Evolutionary conservation across 345 rosid species (phyloP), one percentile per base, ranked within the genome.

Genomic region (Murraya paniculata): DNA sequence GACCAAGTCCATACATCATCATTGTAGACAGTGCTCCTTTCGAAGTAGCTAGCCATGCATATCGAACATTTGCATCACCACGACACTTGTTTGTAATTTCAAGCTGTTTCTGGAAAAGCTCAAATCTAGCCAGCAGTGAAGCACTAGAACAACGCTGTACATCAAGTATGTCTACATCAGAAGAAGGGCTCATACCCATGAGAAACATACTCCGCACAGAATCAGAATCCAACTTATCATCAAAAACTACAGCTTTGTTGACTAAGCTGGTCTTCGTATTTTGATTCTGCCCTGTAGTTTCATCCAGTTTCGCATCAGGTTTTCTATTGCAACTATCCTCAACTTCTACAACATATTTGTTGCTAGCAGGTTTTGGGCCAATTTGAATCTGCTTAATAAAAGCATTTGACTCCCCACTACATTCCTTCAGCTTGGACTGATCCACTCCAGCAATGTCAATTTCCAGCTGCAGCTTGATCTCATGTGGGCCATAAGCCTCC

Each of bases 11-110:
- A 62, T 86, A 90, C 62, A 4, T 75, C 87, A 72, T 78, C 5
- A 97, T 50, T 1, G 84, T 79, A 53, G 87, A 73, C 38, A 93
- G 57, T 31, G 84, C 82, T 74, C 64, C 85, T 80, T 86, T 89
- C 41, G 94, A 83, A 59, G 89, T 73, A 86, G 93, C 88, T 86
- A 97, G 99, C 99, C 99, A 97, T 27, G 96, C 99, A 76, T 87
- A 88, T 68, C 81, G 81, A 76, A 97, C 86, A 79, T 93, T 94
- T 48, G 98, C 93, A 81, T 88, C 86, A 45, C 98, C 97, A n/a
- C 98, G 98, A 68, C 80, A 84, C 72, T 81, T 86, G 72, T 81
- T 77, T 1, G 89, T 90, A 28, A 97, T 87, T 73, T 93, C 94
- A 72, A 87, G 84, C 83, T 97, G 99, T 82, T 90, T 91, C 82